Base-by-base conservation (phyloP, 176 grass and related monocot genomes). In the Cymbopogon citratus region DNA sequence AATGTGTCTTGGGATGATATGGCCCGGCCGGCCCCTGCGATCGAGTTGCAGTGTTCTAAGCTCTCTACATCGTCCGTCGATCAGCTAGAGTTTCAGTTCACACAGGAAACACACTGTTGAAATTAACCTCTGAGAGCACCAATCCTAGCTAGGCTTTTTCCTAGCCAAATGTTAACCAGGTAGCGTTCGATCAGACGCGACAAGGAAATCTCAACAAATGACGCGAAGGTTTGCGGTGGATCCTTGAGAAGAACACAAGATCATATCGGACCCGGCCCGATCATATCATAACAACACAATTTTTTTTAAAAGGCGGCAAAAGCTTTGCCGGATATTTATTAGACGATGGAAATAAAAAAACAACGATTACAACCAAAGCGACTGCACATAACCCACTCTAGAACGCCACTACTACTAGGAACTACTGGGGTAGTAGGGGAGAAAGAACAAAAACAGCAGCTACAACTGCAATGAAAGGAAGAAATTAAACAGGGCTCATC, bases 101-200 rank as follows among this genome's bases (percentile, higher is more conserved):
- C 57, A 65, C 21, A 34, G 3, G 3, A 49, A 44, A 18, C 44
- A 57, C 49, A 16, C 34, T 56, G 71, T 12, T 8, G 10, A 23
- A 65, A 72, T 72, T 56, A 85, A 85, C 72, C 6, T n/a, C 65
- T 72, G 34, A 77, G 73, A 24, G 29, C 77, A 26, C 65, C 64
- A 43, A 71, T 48, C 1, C 43, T 14, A 46, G 12, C 43, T 14
- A 46, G 12, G 13, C 12, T 33, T 33, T 33, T 33, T 44, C 41
- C 43, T 52, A 21, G 71, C 71, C 25, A 7, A 18, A 12, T 52
- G 71, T 52, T n/a, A 41, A 54, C 7, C n/a, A 12, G 64, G 35
- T 13, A 79, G 33, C 65, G 9, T 12, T 76, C 14, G 65, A 83
- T 60, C 75, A 45, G 81, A 88, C 75, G 87, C 33, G 78, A 89